Evolutionary conservation across 495 filamentous ascomycete species (phyloP).

Genomic region (Trichoderma erinaceum): DNA sequence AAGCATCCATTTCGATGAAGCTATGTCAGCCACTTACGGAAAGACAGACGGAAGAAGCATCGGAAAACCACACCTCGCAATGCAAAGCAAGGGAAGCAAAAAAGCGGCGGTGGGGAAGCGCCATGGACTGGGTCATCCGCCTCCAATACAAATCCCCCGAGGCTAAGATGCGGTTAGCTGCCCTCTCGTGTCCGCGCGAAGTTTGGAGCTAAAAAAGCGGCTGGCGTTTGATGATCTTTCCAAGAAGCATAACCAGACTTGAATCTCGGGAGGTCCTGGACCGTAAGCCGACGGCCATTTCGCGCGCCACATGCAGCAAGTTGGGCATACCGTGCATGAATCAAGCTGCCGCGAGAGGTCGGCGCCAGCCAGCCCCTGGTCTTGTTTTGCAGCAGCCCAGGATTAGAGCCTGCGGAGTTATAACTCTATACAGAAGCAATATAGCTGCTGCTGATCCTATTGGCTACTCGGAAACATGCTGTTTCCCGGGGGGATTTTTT

Average conservation of each 20-base stretch:
- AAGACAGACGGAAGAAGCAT: conserved; percentile 2
- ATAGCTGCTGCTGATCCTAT: neutral
- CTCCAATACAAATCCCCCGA: neutral
- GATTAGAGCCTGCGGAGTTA: conserved; percentile 4
- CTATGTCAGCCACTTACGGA: neutral
- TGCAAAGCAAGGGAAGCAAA: neutral
- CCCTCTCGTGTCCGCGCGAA: neutral
- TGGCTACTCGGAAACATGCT: neutral
- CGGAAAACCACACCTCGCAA: neutral
- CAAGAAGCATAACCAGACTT: neutral
- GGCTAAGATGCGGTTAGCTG: conserved; percentile 2
- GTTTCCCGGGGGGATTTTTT: neutral
- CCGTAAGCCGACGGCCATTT: conserved; percentile 3
- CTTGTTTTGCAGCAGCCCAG: neutral
- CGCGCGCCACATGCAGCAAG: neutral
- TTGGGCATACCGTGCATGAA: neutral
- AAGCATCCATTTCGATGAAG: neutral
- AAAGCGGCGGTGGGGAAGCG: neutral
- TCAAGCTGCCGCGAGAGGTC: neutral
- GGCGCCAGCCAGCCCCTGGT: neutral
- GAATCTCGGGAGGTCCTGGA: neutral
- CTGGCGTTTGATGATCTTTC: neutral
- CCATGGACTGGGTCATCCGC: neutral
- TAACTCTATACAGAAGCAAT: conserved; percentile 11
- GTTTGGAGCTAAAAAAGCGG: neutral